phyloP scores from a whole-genome alignment of 148 eudicot species.

The Camellia japonica region DNA sequence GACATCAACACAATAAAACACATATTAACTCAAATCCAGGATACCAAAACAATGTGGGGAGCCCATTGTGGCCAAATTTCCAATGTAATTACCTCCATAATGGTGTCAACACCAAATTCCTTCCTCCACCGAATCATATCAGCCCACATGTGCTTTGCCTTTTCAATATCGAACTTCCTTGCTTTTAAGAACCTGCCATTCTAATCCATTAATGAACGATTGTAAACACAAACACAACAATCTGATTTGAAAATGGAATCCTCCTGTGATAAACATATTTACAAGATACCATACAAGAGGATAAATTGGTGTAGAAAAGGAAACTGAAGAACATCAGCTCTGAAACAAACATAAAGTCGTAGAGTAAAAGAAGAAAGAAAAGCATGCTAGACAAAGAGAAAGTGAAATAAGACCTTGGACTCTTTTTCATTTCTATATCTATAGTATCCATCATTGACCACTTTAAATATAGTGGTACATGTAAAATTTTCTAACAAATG shows the following conservation, averaged over 20 bases:
- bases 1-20: background rate
- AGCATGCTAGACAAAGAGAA: background rate
- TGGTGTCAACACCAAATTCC: constrained; percentile 65
- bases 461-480: background rate
- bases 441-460: background rate
- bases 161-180: constrained; percentile 67
- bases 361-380: background rate
- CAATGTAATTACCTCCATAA: constrained; percentile 38
- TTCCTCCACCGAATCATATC: constrained; percentile 78
- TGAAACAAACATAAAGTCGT: background rate
- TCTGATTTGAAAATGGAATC: background rate
- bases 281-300: background rate
- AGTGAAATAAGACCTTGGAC: background rate
- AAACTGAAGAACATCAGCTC: background rate
- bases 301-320: background rate
- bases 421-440: background rate
- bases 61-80: background rate
- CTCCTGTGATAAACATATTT: background rate
- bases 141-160: constrained; percentile 72
- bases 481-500: background rate
- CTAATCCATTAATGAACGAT: background rate
- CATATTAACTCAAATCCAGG: background rate
- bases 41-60: background rate
- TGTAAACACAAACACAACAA: background rate
- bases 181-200: constrained; percentile 63